phyloP scores from a whole-genome alignment of 108 stramenopile genomes.

The Fragilariopsis cylindrus region DNA sequence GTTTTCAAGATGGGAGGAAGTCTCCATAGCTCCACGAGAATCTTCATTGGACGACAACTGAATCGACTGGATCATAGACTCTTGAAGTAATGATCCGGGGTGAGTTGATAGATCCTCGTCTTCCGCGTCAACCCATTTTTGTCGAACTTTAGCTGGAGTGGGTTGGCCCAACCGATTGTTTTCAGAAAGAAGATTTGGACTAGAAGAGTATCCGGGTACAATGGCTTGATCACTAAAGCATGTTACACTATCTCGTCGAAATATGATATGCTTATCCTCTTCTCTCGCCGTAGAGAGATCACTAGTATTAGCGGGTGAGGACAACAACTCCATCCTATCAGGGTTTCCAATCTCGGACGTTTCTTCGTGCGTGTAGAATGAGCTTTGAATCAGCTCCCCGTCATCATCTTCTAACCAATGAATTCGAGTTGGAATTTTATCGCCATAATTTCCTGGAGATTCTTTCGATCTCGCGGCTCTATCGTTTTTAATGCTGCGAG shows the following conservation, averaged over 20 bases:
- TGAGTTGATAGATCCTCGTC: slow-evolving; percentile 10
- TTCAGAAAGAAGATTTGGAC: slow-evolving; percentile 5
- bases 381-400: slow-evolving; percentile 15
- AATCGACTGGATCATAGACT: slow-evolving; percentile 27
- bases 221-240: slow-evolving; percentile 15
- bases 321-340: neutral
- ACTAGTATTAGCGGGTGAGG: neutral
- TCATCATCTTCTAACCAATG: slow-evolving; percentile 16
- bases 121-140: slow-evolving; percentile 21
- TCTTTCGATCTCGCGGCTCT: neutral
- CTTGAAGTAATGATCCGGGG: slow-evolving; percentile 26
- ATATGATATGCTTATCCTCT: neutral
- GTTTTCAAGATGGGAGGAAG: neutral
- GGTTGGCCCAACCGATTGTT: slow-evolving; percentile 5
- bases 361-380: slow-evolving; percentile 10
- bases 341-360: neutral
- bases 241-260: slow-evolving; percentile 2
- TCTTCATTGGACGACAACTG: neutral
- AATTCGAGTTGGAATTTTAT: slow-evolving; percentile 2
- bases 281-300: slow-evolving; percentile 2
- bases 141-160: slow-evolving; percentile 24
- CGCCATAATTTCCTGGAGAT: neutral
- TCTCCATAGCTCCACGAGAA: neutral
- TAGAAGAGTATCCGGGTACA: neutral
- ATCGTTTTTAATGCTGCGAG: neutral